Base-by-base conservation (phyloP, 768 basidiomycete species). In the Fibroporia radiculosa region DNA sequence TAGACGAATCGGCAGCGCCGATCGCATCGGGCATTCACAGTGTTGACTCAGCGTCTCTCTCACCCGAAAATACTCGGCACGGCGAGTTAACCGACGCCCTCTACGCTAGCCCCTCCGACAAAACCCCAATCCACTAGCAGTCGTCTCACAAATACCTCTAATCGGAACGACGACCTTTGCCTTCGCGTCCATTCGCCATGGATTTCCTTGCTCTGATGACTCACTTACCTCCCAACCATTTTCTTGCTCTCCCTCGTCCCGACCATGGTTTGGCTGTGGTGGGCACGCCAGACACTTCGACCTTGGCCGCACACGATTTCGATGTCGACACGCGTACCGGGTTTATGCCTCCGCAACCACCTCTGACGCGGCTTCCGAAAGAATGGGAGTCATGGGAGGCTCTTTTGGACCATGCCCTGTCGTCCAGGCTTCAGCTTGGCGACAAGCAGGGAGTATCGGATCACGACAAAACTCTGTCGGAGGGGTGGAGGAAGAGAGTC, bases 261-360 rank as follows among this genome's bases (percentile, higher is more conserved):
- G 60, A 63, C 49, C 58, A 50, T 18, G 45, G 51, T 33, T 37
- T 51, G 6, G 56, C 57, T 11, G 54, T 56, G 0, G 52, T 56
- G 3, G 63, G 65, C 36, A 55, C 57, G 7, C 56, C 59, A 14
- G 65, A 67, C 33, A 67, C 65, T 1, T 60, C 66, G 12, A 67
- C 66, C 0, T 56, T 67, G 38, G 65, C 64, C 29, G 66, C 66
- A 4, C 64, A 65, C 44, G 65, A 66, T 42, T 98, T 91, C 68
- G 92, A 97, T 60, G 87, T 98, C 48, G 91, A 93, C 60, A 82
- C 84, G 8, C 71, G 80, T 13, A 90, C 91, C 0, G 93, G 95
- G 0, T 97, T 98, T 62, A 83, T 97, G 78, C 87, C 93, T 2
- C 82, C 86, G 0, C 69, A 77, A 12, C 75, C 80, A 0, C 92